Conservation (phyloP, 2,329 filamentous ascomycete genomes). For the Botryotinia calthae region DNA sequence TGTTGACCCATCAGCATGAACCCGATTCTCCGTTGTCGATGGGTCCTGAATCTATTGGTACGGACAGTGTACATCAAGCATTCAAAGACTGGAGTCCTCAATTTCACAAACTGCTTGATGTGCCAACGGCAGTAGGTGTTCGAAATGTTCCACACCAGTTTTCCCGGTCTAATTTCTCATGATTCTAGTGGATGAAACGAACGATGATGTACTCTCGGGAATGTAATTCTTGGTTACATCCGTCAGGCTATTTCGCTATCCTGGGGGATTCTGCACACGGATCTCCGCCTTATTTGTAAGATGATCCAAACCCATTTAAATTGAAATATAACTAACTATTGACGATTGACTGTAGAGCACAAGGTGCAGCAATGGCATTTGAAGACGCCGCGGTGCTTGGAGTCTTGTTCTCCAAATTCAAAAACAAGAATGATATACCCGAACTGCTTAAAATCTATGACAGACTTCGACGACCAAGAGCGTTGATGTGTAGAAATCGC, state of each 20-base stretch:
- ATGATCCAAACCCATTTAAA: too few species aligned
- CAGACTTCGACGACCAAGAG: conserved; percentile 53
- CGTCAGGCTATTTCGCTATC: background rate
- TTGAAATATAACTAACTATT: background rate
- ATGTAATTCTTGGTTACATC: background rate
- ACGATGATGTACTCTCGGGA: background rate
- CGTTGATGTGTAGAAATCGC: conserved; percentile 6
- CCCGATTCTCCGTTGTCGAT: background rate
- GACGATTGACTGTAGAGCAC: conserved; percentile 42
- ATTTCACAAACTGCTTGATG: background rate
- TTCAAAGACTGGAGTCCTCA: background rate
- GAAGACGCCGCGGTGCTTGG: conserved; percentile 59
- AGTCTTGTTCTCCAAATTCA: conserved; percentile 46
- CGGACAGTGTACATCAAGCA: background rate
- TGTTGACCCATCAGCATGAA: background rate
- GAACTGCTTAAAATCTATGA: conserved; percentile 55
- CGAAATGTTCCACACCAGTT: too few species aligned
- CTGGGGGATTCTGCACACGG: background rate
- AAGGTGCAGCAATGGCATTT: conserved; percentile 63
- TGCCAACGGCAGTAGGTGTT: background rate
- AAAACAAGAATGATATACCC: conserved; percentile 46
- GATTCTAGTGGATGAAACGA: background rate
- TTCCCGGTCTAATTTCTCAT: background rate
- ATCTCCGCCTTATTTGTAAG: conserved; percentile 4
- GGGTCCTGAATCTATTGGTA: background rate